Base-by-base conservation (phyloP, 2,329 filamentous ascomycete genomes). In the Fusarium veterinarium region DNA sequence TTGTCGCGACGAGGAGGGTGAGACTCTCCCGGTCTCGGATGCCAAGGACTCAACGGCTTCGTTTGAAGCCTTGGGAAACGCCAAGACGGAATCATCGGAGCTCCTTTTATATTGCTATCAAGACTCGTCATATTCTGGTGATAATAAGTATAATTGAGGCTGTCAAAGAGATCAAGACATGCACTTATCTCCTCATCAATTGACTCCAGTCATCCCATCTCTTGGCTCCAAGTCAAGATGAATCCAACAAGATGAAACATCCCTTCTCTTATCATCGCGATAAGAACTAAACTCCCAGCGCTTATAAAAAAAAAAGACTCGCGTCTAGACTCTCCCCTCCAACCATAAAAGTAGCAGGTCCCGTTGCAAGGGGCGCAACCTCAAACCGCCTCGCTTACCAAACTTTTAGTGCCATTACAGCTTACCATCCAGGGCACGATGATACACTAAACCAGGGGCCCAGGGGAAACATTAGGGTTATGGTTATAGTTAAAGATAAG, bases 1-100 rank as follows among this genome's bases (percentile, higher is more conserved):
- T n/a, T 55, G 62, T 63, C 58, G 58, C 58, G 46, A 37, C 20
- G 14, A 31, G 41, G 25, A n/a, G 25, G 4, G 2, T 65, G 62
- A 64, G 44, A 65, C 62, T 55, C 16, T 20, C 41, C 46, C 62
- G 45, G 62, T 65, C 40, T 65, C 62, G 41, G 46, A 41, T 63
- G 57, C 40, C 40, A 62, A 62, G 42, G 19, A 19, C 31, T 33
- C 31, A 14, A 33, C 13, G 31, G 31, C 31, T 33, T 31, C 10
- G 5, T 1, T 3, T 14, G 20, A 25, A n/a, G 46, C 0, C 25
- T 28, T 33, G 45, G 17, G 30, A 30, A 37, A 40, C 23, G 20
- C 2, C 10, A 25, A 12, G 1, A 3, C 4, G 7, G 35, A 25
- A 25, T 25, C 23, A 25, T 25, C 4, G 23, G 23, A 25, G 23